Evolutionary conservation across 139 green algal species (phyloP), one percentile per base, ranked within the genome.

Genomic region (Auxenochlorella pyrenoidosa): DNA sequence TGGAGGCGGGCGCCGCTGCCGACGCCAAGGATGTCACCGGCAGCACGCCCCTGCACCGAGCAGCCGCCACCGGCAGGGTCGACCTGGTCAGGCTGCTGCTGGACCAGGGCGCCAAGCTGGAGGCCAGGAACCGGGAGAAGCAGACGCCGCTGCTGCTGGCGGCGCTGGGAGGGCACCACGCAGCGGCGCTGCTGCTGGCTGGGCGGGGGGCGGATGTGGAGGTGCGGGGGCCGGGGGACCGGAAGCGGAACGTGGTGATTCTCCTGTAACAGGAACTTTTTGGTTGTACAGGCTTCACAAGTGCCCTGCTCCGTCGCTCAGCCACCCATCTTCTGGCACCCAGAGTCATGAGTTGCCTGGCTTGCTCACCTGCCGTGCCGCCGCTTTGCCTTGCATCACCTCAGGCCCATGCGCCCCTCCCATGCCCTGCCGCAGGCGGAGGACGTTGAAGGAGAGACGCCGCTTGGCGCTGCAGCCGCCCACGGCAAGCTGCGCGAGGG

Each of bases 141-240:
- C 41, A 79, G 41, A 96, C 93, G 24, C 85, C 93, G 34, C 81
- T 96, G 82, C 81, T 94, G 32, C 83, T 95, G 79, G 93, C 93
- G 38, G 85, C 92, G n/a, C 47, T 73, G 38, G 89, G 86, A 36
- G 84, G 88, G 30, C 77, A 92, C 75, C 41, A 92, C 2, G 43
- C 86, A 0, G 65, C 88, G 13, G 92, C 93, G 0, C 58, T 95
- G 51, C 88, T 86, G 63, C 88, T 95, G 79, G 90, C 89, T 0
- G 72, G 63, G 6, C 71, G 75, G 21, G 91, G 91, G 1, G 92
- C 92, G 0, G 76, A 88, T 28, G 76, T 95, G 10, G 85, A 91
- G 80, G 91, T 94, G 72, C 13, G 85, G 73, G 12, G 24, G 65
- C n/a, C n/a, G n/a, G n/a, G n/a, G n/a, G n/a, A n/a, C n/a, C n/a